Percentiles rank a stretch among this genome's conserved stretches.
phyloP scores from a whole-genome alignment of 345 rosid species.

The Geranium brycei region DNA sequence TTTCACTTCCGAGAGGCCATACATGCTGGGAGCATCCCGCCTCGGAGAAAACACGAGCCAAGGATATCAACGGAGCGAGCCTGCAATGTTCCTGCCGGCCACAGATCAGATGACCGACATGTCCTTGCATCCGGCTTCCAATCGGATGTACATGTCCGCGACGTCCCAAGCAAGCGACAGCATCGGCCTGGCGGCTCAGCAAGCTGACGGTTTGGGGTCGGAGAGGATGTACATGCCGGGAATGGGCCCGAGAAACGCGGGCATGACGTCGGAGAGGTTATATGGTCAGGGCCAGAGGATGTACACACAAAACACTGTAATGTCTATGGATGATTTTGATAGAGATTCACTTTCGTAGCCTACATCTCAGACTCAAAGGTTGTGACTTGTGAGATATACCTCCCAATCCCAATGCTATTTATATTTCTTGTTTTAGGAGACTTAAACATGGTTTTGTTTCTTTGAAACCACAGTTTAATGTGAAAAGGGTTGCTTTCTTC shows the following conservation, averaged over 20 bases:
- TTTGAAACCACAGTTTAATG: not conserved
- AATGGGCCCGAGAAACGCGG: slow-evolving; percentile 15
- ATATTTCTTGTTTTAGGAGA: not conserved
- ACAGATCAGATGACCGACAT: slow-evolving; percentile 15
- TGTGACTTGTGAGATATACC: slow-evolving; percentile 5
- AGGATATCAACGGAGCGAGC: not conserved
- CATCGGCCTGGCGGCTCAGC: slow-evolving; percentile 10
- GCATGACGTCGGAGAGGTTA: slow-evolving; percentile 16
- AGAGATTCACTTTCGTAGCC: slow-evolving; percentile 18
- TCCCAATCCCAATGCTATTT: not conserved
- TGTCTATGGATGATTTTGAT: slow-evolving; percentile 24
- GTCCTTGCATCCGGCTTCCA: slow-evolving; percentile 11
- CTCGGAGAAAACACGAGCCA: not conserved
- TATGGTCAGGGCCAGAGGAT: slow-evolving; percentile 20
- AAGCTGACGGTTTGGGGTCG: slow-evolving; percentile 5
- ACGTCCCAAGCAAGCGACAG: slow-evolving; percentile 9
- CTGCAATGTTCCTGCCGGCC: slow-evolving; percentile 16
- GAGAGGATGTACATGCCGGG: slow-evolving; percentile 20
- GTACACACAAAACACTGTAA: slow-evolving; percentile 19
- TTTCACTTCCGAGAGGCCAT: not conserved
- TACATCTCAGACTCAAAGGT: slow-evolving; percentile 14
- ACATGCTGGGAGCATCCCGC: not conserved
- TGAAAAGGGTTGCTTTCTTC: too few species aligned
- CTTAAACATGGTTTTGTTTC: not conserved
- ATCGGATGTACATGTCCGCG: slow-evolving; percentile 19